Evolutionary conservation across 2,329 filamentous ascomycete genomes (phyloP), one percentile per base, ranked within the genome.

Genomic region (Cephalotrichum gorgonifer): DNA sequence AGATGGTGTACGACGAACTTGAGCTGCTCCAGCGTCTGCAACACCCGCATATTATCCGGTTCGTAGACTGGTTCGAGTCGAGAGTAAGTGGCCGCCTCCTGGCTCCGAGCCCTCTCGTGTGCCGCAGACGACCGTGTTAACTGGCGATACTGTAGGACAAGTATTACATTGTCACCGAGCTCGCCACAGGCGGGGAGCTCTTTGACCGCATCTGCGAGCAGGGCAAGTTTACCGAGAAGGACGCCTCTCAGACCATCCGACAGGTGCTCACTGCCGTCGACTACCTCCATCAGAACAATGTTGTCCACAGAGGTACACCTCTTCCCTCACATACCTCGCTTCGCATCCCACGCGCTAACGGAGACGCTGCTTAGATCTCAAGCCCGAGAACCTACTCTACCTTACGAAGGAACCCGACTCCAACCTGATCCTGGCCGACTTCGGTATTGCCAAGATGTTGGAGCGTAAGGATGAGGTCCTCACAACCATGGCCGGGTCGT

Each of bases 41-140:
- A 62, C 93, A 98, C 65, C 86, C 88, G 48, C 88, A 97, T 68
- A 98, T 98, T 64, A 93, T 98, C 70, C 84, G 85, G 58, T 98
- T 98, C 63, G 86, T 93, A 58, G 93, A 98, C 67, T 98, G 93
- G 91, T 98, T 98, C 64, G 93, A 98, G 71, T 97, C 91, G 50
- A 87, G 89, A 71, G 89, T 95, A 71, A 57, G 82, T 60, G 44
- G 28, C 11, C n/a, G 26, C 26, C 27, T 6, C n/a, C 8, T 45
- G 27, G n/a, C 17, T 20, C 35, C 17, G n/a, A 11, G 7, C n/a
- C n/a, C n/a, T n/a, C n/a, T n/a, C n/a, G n/a, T n/a, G n/a, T n/a
- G n/a, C n/a, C n/a, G n/a, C n/a, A n/a, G n/a, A n/a, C n/a, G n/a
- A n/a, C n/a, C n/a, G 8, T 30, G 44, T 23, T 26, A 47, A 39